Base-by-base conservation (phyloP, 1,284 basidiomycete species). In the Mrakiaceae sp. region DNA sequence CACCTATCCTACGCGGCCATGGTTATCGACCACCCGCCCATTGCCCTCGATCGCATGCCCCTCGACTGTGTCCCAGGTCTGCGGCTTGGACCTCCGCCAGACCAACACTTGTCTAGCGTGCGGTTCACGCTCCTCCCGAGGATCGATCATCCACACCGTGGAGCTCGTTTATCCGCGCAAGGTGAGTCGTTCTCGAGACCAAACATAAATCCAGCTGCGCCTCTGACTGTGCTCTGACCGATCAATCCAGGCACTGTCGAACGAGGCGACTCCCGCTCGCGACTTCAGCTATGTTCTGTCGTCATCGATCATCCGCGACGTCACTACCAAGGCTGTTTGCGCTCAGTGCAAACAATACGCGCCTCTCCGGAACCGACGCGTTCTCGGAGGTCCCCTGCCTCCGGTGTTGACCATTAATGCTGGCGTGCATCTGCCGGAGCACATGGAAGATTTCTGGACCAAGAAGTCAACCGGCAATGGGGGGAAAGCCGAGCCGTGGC, bases 331-430 rank as follows among this genome's bases (percentile, higher is more conserved):
- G 74, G 87, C 90, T 3, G 85, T 84, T 3, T 98, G 96, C 74
- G 83, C 85, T 67, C 81, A 80, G 3, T 98, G 95, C 78, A 88
- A 86, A 73, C 83, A 85, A 57, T 85, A 87, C 70, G 78, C 87
- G 4, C 84, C 81, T 8, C 86, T 94, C 69, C 82, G 85, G 50
- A 86, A 86, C 27, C 81, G 82, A 54, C 84, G 93, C 5, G 83
- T 85, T 0, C 83, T 94, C 46, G 74, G 74, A n/a, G 68, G 67
- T 0, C 70, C 70, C 64, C 77, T 98, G 3, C 95, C 95, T 0
- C 85, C 88, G 0, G 81, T 97, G n/a, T 78, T 98, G 7, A 87
- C 88, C 0, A 78, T 99, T 69, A 98, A 98, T 74, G 87, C 92
- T 0, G 85, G 84, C 48, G 86, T 90, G 3, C 83, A 86, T 65